Base-by-base conservation (phyloP, 805 yeast genomes). In the Saturnispora serradocipensis region DNA sequence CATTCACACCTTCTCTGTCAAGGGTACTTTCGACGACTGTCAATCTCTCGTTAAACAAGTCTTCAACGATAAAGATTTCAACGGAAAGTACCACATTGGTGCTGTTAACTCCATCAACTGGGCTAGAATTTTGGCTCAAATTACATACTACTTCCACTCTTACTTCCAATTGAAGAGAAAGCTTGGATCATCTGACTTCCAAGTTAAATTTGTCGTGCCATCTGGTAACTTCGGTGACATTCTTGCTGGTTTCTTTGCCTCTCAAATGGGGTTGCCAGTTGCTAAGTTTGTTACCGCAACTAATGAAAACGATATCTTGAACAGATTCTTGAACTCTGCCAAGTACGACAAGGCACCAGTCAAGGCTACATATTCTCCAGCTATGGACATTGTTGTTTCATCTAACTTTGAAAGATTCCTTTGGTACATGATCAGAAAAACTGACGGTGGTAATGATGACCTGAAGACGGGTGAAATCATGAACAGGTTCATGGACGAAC, bases 201-300 rank as follows among this genome's bases (percentile, higher is more conserved):
- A 78, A 59, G 80, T 87, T 52, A 84, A 87, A 59, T 93, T 80
- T 65, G 95, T 93, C 44, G 99, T 93, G 45, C 99, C 99, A 59
- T 86, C 95, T 53, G 99, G 99, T 65, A 93, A 93, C 77, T 93
- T 93, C 68, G 99, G 99, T 67, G 99, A 93, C 67, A 90, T 93
- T 54, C 79, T 93, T 53, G 99, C 99, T 28, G 99, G 99, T 54
- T 93, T 82, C 70, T 93, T 80, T 67, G 98, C 99, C 48, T 81
- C 84, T 67, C 78, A 85, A 68, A 90, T 93, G 98, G 99, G 99
- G 38, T 76, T 93, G 58, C 98, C 98, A 49, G 76, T 85, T 46
- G 89, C 84, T 57, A 80, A 82, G 63, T 77, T 93, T 59, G 84
- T 90, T 61, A 88, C 93, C 62, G 98, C 98, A 45, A 93, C 99